Evolutionary conservation across 495 filamentous ascomycete genomes (phyloP).

Genomic region (Thozetella sp.): DNA sequence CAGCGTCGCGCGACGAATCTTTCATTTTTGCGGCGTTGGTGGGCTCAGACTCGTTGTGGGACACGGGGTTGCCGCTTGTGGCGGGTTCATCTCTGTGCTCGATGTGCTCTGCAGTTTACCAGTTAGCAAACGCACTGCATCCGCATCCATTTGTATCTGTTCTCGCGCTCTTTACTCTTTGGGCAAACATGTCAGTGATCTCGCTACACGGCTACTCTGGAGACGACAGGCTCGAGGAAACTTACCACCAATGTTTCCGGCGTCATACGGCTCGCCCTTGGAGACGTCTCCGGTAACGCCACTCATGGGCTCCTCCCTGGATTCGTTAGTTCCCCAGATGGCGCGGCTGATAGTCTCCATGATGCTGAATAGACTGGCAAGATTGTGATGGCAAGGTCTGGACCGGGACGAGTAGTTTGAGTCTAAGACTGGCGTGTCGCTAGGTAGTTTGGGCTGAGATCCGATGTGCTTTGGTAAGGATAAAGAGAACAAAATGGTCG

Average conservation of each 20-base stretch:
- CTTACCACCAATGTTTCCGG: slow-evolving; percentile 52
- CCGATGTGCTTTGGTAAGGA: background rate
- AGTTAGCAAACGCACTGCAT: background rate
- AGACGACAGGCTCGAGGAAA: slow-evolving; percentile 7
- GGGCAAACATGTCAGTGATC: background rate
- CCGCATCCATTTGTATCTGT: too few relatives aligned
- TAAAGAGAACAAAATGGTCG: background rate
- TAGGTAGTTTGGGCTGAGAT: background rate
- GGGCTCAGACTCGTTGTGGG: background rate
- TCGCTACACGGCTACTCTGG: background rate
- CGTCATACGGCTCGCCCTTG: slow-evolving; percentile 62
- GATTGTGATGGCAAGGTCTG: background rate
- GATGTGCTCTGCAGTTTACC: background rate
- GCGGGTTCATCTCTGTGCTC: slow-evolving; percentile 4
- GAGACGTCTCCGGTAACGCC: slow-evolving; percentile 51
- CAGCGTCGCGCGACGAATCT: slow-evolving; percentile 21
- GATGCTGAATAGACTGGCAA: slow-evolving; percentile 4
- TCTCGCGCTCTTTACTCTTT: too few relatives aligned
- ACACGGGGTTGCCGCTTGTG: slow-evolving; percentile 5
- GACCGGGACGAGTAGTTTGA: background rate
- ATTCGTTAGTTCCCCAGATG: slow-evolving; percentile 49
- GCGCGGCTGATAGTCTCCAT: slow-evolving; percentile 60
- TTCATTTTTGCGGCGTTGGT: slow-evolving; percentile 24
- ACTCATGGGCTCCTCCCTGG: slow-evolving; percentile 51
- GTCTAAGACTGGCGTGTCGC: background rate